Percentiles rank a stretch among this genome's conserved stretches.
phyloP scores from a whole-genome alignment of 208 protist species.

The Jaenimonas drosophilae region DNA sequence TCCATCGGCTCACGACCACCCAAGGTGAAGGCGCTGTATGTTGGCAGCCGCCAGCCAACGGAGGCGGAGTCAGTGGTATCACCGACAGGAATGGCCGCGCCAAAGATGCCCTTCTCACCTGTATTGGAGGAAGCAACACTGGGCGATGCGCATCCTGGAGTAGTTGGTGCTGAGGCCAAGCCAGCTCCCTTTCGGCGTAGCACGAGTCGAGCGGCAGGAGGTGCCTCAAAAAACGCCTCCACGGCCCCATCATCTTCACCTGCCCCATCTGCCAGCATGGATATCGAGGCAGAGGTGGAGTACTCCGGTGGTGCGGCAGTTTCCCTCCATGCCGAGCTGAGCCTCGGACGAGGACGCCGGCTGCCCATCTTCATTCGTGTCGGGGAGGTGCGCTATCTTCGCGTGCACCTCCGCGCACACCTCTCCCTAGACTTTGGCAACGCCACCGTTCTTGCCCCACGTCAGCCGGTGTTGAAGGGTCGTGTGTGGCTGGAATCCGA shows the following conservation, averaged over 20 bases:
- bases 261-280: constrained; percentile 19
- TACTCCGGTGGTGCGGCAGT: constrained; percentile 61
- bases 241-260: too few species aligned
- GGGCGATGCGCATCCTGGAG: too few species aligned
- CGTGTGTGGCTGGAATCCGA: constrained; percentile 78
- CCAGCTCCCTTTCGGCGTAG: too few species aligned
- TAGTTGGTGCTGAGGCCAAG: too few species aligned
- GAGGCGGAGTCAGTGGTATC: too few species aligned
- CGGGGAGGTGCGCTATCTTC: constrained; percentile 31
- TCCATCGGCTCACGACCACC: constrained; percentile 53
- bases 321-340: constrained; percentile 56
- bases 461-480: constrained; percentile 47
- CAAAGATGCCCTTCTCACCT: too few species aligned
- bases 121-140: too few species aligned
- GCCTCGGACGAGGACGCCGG: constrained; percentile 52
- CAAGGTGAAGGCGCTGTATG: constrained; percentile 41
- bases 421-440: constrained; percentile 43
- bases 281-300: constrained; percentile 72
- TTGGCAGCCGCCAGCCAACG: too few species aligned
- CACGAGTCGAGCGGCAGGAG: too few species aligned
- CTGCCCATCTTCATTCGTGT: constrained; percentile 63
- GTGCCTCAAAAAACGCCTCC: too few species aligned
- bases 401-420: constrained; percentile 35
- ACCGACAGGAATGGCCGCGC: too few species aligned
- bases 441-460: constrained; percentile 55